These are phyloP conservation scores for Chrysosporium queenslandicum DNA, from an alignment of 2,329 filamentous ascomycete species.

Conservation along the genomic window DNA sequence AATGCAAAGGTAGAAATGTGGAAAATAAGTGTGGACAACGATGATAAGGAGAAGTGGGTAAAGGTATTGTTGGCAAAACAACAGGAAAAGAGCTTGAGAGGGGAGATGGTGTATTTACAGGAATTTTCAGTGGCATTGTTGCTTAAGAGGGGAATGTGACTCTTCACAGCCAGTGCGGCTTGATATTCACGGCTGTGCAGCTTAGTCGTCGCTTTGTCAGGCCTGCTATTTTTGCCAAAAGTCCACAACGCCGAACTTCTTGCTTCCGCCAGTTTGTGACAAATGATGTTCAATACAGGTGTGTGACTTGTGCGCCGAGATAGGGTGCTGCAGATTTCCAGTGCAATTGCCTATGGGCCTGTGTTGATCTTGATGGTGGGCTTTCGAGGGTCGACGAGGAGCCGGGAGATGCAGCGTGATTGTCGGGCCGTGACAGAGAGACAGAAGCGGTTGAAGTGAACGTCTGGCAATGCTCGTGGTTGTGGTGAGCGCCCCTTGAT, in stretches of 20 bases:
- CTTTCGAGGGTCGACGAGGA: not conserved
- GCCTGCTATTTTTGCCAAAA: not conserved
- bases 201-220: slow-evolving; percentile 8
- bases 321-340: not conserved
- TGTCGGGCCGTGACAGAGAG: not conserved
- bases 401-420: not conserved
- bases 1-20: no score
- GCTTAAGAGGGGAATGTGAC: not conserved
- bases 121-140: slow-evolving; percentile 2
- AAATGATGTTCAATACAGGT: not conserved
- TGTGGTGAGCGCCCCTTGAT: not conserved
- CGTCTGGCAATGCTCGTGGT: not conserved
- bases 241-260: not conserved
- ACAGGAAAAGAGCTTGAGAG: not conserved
- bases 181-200: slow-evolving; percentile 3
- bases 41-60: not conserved
- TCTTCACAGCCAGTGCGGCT: not conserved
- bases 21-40: not conserved
- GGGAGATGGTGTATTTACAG: slow-evolving; percentile 4
- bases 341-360: not conserved
- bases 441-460: not conserved
- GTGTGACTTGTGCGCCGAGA: not conserved
- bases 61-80: not conserved
- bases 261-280: not conserved
- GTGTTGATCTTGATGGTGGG: no score